Evolutionary conservation across 257 asterid species (phyloP).

Genomic region (Fraxinus americana): DNA sequence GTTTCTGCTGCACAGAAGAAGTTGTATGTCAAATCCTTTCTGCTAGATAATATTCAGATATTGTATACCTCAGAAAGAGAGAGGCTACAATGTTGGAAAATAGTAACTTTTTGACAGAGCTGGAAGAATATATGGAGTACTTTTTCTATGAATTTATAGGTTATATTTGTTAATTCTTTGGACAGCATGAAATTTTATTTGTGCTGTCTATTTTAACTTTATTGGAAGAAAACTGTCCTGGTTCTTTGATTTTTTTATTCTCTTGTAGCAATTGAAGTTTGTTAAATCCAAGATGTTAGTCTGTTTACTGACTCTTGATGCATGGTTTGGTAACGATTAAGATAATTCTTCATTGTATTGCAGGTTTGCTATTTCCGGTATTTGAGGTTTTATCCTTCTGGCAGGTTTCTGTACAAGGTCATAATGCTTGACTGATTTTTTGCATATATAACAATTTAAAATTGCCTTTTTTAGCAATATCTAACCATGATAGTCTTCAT

Average conservation of each 20-base stretch:
- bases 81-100: not conserved
- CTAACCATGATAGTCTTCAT: conserved; percentile 14
- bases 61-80: not conserved
- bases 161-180: not conserved
- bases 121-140: not conserved
- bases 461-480: conserved; percentile 5
- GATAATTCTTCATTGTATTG: conserved; percentile 26
- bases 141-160: not conserved
- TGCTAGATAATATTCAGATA: conserved; percentile 2
- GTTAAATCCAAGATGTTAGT: not conserved
- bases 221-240: not conserved
- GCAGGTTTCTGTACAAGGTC: conserved; percentile 94
- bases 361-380: conserved; percentile 98
- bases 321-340: not conserved
- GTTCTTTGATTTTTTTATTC: not conserved
- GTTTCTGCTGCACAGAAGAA: not conserved
- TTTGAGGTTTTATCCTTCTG: conserved; percentile 91
- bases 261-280: not conserved
- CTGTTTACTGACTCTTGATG: not conserved
- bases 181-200: not conserved
- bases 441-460: conserved; percentile 1
- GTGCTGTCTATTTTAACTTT: not conserved
- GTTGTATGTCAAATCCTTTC: not conserved
- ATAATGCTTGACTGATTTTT: conserved; percentile 14
- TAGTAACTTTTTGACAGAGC: not conserved